Evolutionary conservation across 371 early-diverging fungal species (phyloP).

Genomic region (Choanephora cucurbitarum): DNA sequence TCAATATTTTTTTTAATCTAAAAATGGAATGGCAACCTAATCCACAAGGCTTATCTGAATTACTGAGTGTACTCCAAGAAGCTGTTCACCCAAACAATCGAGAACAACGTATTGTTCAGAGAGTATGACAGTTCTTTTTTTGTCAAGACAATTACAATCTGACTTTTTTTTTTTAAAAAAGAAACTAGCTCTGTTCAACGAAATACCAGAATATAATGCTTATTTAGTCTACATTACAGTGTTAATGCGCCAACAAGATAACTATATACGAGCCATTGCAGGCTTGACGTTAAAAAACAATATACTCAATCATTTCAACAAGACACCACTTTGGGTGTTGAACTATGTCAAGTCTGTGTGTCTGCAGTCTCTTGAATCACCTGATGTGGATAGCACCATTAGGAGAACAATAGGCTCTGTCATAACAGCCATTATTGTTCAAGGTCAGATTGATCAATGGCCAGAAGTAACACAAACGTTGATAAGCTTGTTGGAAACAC

Average conservation of each 20-base stretch:
- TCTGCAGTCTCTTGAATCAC: constrained; percentile 56
- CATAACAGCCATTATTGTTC: constrained; percentile 82
- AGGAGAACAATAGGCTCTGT: constrained; percentile 66
- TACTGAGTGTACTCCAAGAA: constrained; percentile 38
- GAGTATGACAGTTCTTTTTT: constrained; percentile 18
- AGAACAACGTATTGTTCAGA: constrained; percentile 38
- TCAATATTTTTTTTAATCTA: neutral
- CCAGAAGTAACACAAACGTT: constrained; percentile 74
- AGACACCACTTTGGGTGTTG: constrained; percentile 60
- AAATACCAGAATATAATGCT: constrained; percentile 83
- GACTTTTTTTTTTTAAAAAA: constrained; percentile 59
- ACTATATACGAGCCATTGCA: constrained; percentile 74
- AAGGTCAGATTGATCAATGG: constrained; percentile 73
- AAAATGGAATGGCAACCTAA: constrained; percentile 46
- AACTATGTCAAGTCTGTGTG: constrained; percentile 72
- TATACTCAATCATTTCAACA: constrained; percentile 58
- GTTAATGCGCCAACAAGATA: constrained; percentile 56
- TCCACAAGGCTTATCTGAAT: constrained; percentile 33
- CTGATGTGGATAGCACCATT: constrained; percentile 65
- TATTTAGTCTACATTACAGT: constrained; percentile 86
- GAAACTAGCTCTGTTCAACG: constrained; percentile 78
- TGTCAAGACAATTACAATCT: neutral
- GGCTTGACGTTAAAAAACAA: constrained; percentile 89
- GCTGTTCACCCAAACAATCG: constrained; percentile 36
- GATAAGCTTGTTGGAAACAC: constrained; percentile 63